Base-by-base conservation (phyloP, 345 rosid species). In the Rubroshorea leprosula region DNA sequence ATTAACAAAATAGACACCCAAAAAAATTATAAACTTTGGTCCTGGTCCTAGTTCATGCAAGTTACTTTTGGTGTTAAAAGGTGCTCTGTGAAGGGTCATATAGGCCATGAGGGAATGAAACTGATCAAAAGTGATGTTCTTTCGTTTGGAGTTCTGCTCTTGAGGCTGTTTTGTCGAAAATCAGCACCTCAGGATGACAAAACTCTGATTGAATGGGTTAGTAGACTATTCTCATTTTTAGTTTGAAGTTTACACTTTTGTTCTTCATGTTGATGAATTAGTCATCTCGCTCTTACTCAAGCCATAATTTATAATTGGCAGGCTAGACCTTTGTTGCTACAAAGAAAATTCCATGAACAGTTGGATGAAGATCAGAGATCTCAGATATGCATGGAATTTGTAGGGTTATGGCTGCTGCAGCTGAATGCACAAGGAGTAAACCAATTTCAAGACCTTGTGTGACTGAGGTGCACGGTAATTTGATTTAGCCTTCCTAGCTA, bases 401-500 rank as follows among this genome's bases (percentile, higher is more conserved):
- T 24, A 68, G 76, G 47, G 76, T 77, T 43, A 71, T 77, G 82
- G 43, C 74, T 47, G 74, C 74, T 39, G 78, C 76, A 47, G 55
- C 51, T 15, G 66, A 60, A 35, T 74, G 82, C 63, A 74, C 76
- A 12, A 65, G 12, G 29, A 51, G 51, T 19, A 68, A 66, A 49
- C 67, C 76, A 38, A 52, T 17, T 35, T 65, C 64, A 10, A 57
- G 76, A 52, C 76, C 74, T 5, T 39, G 23, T 52, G 70, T 73
- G 55, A 41, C 57, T 27, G 54, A 77, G 72, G 81, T n/a, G n/a
- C n/a, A n/a, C n/a, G n/a, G n/a, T n/a, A n/a, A 70, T 51, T 16
- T 21, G 23, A 20, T 48, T 27, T 48, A 7, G 27, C 18, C 17
- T 24, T 22, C 23, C n/a, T n/a, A n/a, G n/a, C 22, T n/a, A n/a